Conservation (phyloP, 805 yeast genomes). For the Starmerella sirachaensis region DNA sequence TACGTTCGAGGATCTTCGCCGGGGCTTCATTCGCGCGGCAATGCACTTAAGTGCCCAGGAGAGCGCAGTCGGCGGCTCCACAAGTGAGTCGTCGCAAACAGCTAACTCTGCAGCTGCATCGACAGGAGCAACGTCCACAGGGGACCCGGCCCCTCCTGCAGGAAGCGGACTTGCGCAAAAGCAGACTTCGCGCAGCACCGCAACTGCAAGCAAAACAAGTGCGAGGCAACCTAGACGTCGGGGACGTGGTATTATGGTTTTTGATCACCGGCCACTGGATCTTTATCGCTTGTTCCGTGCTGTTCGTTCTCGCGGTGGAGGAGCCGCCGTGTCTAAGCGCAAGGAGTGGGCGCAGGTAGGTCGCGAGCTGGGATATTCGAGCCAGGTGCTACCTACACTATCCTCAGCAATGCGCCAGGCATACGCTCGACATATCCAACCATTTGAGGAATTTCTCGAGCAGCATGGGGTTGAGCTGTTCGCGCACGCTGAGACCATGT, state of each 20-base stretch:
- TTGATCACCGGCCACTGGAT: slow-evolving; percentile 56
- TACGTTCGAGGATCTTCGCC: slow-evolving; percentile 4
- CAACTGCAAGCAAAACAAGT: not conserved
- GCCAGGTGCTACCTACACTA: slow-evolving; percentile 29
- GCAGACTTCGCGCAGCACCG: too few species aligned
- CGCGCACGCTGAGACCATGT: not conserved
- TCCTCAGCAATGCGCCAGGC: slow-evolving; percentile 12
- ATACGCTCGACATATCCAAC: slow-evolving; percentile 9
- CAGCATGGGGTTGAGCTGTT: slow-evolving; percentile 1
- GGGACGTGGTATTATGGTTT: too few species aligned
- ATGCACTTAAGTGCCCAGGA: slow-evolving; percentile 10
- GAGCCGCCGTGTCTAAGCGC: slow-evolving; percentile 44
- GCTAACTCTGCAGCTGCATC: not conserved
- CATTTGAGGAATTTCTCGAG: slow-evolving; percentile 9
- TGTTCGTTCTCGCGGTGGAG: slow-evolving; percentile 59
- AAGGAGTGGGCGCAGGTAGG: slow-evolving; percentile 79
- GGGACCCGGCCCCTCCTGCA: too few species aligned
- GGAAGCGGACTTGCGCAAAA: too few species aligned
- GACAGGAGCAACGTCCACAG: not conserved
- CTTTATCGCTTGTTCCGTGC: slow-evolving; percentile 45
- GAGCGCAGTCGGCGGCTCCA: slow-evolving; percentile 1
- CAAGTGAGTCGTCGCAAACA: not conserved
- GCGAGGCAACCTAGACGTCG: slow-evolving; percentile 28
- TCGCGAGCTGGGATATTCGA: slow-evolving; percentile 64
- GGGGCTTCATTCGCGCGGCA: slow-evolving; percentile 14